phyloP scores from a whole-genome alignment of 768 basidiomycete species.

The Porpolomopsis calyptriformis region DNA sequence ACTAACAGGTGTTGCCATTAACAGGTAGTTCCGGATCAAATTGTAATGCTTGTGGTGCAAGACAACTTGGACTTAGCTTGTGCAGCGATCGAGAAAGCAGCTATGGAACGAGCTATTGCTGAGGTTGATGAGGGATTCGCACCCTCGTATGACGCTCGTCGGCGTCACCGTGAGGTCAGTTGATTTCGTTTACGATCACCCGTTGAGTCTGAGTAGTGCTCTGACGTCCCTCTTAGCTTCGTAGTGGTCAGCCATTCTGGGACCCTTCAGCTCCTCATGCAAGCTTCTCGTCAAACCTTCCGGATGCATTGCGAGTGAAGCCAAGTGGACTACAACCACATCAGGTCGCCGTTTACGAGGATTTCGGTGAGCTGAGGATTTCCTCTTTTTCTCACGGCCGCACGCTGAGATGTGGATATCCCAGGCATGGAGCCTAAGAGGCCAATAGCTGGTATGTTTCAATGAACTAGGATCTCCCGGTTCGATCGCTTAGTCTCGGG shows the following conservation, averaged over 20 bases:
- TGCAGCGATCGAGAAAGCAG: slow-evolving; percentile 89
- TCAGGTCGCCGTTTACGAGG: slow-evolving; percentile 88
- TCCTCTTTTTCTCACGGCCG: not conserved
- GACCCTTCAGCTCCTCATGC: slow-evolving; percentile 67
- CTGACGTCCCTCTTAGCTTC: slow-evolving; percentile 34
- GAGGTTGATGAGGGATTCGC: slow-evolving; percentile 90
- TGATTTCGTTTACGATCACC: not conserved
- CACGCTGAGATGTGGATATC: slow-evolving; percentile 10
- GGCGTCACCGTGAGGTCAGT: slow-evolving; percentile 76
- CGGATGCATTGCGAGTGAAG: slow-evolving; percentile 83
- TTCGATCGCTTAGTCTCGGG: no score
- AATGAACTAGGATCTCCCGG: slow-evolving; percentile 54
- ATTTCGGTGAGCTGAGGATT: slow-evolving; percentile 54
- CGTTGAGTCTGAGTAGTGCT: not conserved
- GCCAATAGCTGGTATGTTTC: slow-evolving; percentile 60
- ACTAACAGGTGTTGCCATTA: slow-evolving; percentile 13
- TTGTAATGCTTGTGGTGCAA: slow-evolving; percentile 66
- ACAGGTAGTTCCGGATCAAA: slow-evolving; percentile 73
- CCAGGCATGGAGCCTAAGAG: slow-evolving; percentile 48
- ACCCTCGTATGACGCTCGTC: slow-evolving; percentile 69
- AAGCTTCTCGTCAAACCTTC: slow-evolving; percentile 61
- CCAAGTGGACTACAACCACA: slow-evolving; percentile 68
- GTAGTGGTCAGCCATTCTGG: slow-evolving; percentile 75
- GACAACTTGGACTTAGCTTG: slow-evolving; percentile 94
- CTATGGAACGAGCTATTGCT: slow-evolving; percentile 88